These are phyloP conservation scores for Malassezia psittaci DNA, from an alignment of 1,284 basidiomycete genomes.

Conservation along the genomic window DNA sequence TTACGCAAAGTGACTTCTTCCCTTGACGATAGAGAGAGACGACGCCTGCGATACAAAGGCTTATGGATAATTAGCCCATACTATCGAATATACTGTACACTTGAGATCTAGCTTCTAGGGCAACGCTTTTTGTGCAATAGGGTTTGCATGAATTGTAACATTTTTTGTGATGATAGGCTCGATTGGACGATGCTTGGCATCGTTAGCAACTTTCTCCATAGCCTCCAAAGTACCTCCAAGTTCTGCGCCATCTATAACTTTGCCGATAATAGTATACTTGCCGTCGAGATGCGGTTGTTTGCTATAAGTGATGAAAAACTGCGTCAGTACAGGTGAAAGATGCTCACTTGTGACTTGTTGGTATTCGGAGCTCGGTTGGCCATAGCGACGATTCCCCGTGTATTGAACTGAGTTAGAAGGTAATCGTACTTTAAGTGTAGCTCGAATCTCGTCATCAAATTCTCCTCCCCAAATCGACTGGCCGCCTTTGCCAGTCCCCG, in stretches of 20 bases:
- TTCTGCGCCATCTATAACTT: conserved; percentile 41
- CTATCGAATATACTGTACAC: neutral
- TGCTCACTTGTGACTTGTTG: conserved; percentile 27
- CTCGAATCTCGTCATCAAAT: conserved; percentile 82
- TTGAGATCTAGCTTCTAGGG: neutral
- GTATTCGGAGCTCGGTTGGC: conserved; percentile 45
- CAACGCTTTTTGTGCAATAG: conserved; percentile 59
- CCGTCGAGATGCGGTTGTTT: conserved; percentile 39
- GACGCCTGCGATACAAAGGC: too few relatives aligned
- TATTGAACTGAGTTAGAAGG: conserved; percentile 24
- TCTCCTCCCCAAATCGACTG: conserved; percentile 87
- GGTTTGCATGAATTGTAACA: conserved; percentile 91
- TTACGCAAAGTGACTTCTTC: neutral
- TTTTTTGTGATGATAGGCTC: conserved; percentile 69
- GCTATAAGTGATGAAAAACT: conserved; percentile 45
- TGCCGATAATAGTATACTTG: conserved; percentile 43
- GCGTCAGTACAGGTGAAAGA: conserved; percentile 3
- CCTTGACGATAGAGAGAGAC: neutral
- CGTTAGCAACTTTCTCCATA: conserved; percentile 72
- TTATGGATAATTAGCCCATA: too few relatives aligned
- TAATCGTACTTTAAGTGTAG: conserved; percentile 17
- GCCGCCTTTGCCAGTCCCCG: conserved; percentile 86
- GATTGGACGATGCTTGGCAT: conserved; percentile 75
- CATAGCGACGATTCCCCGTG: conserved; percentile 41
- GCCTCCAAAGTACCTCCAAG: conserved; percentile 30